Evolutionary conservation across 2,329 filamentous ascomycete genomes (phyloP).

Genomic region (Triangularia setosa): DNA sequence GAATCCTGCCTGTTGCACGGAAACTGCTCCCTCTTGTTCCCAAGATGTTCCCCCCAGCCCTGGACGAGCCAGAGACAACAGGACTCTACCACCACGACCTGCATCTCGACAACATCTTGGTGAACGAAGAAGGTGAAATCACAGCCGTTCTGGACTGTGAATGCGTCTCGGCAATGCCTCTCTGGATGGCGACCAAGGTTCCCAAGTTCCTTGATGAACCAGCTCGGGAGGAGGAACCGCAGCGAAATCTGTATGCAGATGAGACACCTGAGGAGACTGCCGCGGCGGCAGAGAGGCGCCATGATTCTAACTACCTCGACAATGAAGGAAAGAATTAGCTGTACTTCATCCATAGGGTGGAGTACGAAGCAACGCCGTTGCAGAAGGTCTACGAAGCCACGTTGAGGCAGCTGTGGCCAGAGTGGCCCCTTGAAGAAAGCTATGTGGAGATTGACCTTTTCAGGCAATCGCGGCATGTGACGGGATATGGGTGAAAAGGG

Average conservation of each 20-base stretch:
- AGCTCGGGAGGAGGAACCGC: constrained; percentile 13
- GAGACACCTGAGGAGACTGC: neutral
- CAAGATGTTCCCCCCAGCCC: constrained; percentile 26
- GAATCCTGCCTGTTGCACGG: constrained; percentile 17
- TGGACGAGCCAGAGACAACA: constrained; percentile 24
- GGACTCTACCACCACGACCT: constrained; percentile 37
- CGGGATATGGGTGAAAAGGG: constrained; percentile 3
- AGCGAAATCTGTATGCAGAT: constrained; percentile 7
- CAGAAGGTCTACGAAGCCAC: constrained; percentile 11
- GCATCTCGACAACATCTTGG: constrained; percentile 36
- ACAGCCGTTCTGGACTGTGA: constrained; percentile 42
- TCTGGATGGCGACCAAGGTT: constrained; percentile 19
- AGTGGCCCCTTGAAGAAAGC: constrained; percentile 9
- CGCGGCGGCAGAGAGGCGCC: neutral
- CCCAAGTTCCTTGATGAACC: constrained; percentile 14
- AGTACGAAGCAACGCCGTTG: constrained; percentile 16
- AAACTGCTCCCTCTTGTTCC: constrained; percentile 29
- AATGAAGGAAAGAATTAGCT: constrained; percentile 1
- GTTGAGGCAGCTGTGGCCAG: constrained; percentile 13
- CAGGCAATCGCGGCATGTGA: no score
- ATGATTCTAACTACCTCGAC: neutral
- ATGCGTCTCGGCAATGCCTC: constrained; percentile 24
- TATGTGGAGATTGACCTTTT: constrained; percentile 8
- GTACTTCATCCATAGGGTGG: constrained; percentile 14
- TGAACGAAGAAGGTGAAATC: constrained; percentile 33